phyloP scores from a whole-genome alignment of 495 filamentous ascomycete species.

The Aspergillus ellipticus region DNA sequence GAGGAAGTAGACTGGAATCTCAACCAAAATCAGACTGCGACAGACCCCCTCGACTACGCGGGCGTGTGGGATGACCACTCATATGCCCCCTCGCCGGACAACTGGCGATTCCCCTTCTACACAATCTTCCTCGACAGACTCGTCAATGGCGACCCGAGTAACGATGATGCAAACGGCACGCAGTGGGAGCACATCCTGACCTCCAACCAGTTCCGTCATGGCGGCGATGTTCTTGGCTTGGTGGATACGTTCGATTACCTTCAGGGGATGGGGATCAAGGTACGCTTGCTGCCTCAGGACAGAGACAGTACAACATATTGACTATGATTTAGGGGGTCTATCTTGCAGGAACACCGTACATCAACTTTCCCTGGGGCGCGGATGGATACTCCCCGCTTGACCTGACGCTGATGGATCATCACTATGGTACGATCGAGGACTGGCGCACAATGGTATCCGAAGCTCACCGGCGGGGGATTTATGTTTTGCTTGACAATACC shows the following conservation, averaged over 20 bases:
- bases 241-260: conserved; percentile 66
- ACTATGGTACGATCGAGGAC: conserved; percentile 56
- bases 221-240: conserved; percentile 63
- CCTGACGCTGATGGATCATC: conserved; percentile 63
- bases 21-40: conserved; percentile 56
- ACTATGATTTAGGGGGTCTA: conserved; percentile 51
- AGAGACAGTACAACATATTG: neutral
- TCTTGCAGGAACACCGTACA: conserved; percentile 60
- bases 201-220: conserved; percentile 68
- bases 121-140: conserved; percentile 65
- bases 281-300: conserved; percentile 11
- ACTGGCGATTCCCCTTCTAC: conserved; percentile 72
- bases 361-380: conserved; percentile 66
- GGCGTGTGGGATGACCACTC: conserved; percentile 31
- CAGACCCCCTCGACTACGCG: conserved; percentile 55
- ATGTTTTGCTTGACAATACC: conserved; percentile 67
- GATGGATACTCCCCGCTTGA: conserved; percentile 66
- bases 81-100: conserved; percentile 58
- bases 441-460: conserved; percentile 62
- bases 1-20: conserved; percentile 47
- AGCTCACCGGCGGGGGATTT: conserved; percentile 62
- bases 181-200: conserved; percentile 62
- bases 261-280: conserved; percentile 70
- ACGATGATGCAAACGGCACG: conserved; percentile 66
- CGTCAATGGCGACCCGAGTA: conserved; percentile 65